These are phyloP conservation scores for Boletus edulis DNA, from an alignment of 768 basidiomycete genomes.

Conservation along the genomic window DNA sequence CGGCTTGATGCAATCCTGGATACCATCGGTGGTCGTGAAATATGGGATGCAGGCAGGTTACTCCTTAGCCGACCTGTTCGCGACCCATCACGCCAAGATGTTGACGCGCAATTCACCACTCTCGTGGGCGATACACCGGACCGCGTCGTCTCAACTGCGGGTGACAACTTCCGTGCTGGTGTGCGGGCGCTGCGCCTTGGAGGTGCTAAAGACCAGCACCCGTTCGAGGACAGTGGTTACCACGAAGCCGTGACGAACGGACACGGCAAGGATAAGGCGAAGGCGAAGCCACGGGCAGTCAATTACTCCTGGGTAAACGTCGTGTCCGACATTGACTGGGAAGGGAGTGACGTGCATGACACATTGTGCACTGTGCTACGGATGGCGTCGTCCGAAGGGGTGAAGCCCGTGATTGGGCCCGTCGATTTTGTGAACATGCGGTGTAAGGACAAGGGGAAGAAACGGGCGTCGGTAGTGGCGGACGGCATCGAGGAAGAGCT, in stretches of 20 bases:
- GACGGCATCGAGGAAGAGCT: slow-evolving; percentile 17
- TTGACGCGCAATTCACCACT: slow-evolving; percentile 67
- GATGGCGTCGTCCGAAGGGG: slow-evolving; percentile 34
- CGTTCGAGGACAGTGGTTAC: slow-evolving; percentile 25
- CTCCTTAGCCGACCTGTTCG: slow-evolving; percentile 45
- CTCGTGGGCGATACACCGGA: slow-evolving; percentile 70
- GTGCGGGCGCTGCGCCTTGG: slow-evolving; percentile 53
- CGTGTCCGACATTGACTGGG: slow-evolving; percentile 79
- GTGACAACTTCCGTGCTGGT: slow-evolving; percentile 72
- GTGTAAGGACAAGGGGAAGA: slow-evolving; percentile 30
- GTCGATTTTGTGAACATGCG: slow-evolving; percentile 20
- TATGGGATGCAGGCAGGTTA: slow-evolving; percentile 72
- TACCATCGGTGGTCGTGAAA: slow-evolving; percentile 73
- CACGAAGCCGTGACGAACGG: slow-evolving; percentile 19
- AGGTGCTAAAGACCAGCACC: slow-evolving; percentile 26
- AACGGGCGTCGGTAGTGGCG: slow-evolving; percentile 8
- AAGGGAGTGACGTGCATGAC: slow-evolving; percentile 70
- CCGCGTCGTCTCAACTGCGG: slow-evolving; percentile 63
- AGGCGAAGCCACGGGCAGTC: slow-evolving; percentile 41
- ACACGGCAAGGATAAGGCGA: slow-evolving; percentile 31
- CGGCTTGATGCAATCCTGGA: slow-evolving; percentile 81
- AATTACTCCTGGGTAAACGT: slow-evolving; percentile 83
- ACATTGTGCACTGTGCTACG: slow-evolving; percentile 40
- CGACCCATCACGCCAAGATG: slow-evolving; percentile 28
- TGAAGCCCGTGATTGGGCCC: slow-evolving; percentile 27